These are phyloP conservation scores for Claviceps arundinis DNA, from an alignment of 2,329 filamentous ascomycete genomes.

Conservation along the genomic window DNA sequence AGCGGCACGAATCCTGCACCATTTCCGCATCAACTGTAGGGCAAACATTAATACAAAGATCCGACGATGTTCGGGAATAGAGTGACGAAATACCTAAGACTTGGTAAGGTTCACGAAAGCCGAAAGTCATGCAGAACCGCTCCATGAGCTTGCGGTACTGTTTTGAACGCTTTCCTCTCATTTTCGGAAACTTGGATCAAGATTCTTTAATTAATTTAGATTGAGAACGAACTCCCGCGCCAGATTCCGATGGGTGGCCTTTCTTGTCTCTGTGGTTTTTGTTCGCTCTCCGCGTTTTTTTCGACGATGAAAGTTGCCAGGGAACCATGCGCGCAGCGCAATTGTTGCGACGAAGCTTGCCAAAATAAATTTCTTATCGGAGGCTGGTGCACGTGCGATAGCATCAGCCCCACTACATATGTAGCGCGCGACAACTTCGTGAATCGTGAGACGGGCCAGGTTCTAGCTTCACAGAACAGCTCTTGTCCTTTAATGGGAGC, in stretches of 20 bases:
- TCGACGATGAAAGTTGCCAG: not conserved
- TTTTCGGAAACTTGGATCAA: conserved; percentile 9
- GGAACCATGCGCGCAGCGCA: too few species aligned
- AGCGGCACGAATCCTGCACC: conserved; percentile 64
- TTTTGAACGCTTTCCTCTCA: conserved; percentile 40
- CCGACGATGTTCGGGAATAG: not conserved
- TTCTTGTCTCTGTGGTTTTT: not conserved
- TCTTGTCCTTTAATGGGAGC: too few species aligned
- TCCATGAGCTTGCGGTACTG: conserved; percentile 75
- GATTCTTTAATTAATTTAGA: too few species aligned
- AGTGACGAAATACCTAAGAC: conserved; percentile 46
- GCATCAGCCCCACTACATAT: conserved; percentile 4
- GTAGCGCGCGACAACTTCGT: too few species aligned
- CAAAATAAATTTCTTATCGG: conserved; percentile 29
- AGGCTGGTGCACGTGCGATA: conserved; percentile 22
- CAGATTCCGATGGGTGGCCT: too few species aligned
- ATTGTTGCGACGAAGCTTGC: conserved; percentile 1
- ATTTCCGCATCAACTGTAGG: conserved; percentile 66
- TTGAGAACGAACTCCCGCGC: not conserved
- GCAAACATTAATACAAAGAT: conserved; percentile 6
- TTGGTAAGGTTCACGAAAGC: conserved; percentile 90
- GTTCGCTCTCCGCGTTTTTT: not conserved
- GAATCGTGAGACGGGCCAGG: too few species aligned
- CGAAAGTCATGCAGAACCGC: conserved; percentile 75
- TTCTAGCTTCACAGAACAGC: too few species aligned